Evolutionary conservation across 169 alveolate genomes (phyloP), one percentile per base, ranked within the genome.

Genomic region (Plasmodium cynomolgi): DNA sequence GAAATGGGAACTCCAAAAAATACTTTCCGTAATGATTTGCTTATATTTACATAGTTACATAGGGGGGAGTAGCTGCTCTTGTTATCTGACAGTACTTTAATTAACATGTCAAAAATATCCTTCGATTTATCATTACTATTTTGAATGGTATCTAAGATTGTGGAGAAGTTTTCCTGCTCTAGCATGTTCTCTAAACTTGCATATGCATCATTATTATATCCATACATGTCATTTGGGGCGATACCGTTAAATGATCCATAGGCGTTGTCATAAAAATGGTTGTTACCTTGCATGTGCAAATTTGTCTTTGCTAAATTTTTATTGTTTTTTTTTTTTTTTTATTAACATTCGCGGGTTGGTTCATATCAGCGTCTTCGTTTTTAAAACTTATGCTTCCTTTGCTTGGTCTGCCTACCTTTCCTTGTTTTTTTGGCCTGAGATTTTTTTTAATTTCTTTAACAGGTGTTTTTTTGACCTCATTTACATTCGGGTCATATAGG

Each of bases 341-440:
- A 75, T 75, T 75, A 47, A 47, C 62, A 84, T 84, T 84, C 15
- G 1, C 54, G 72, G 33, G 37, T 75, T 26, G 47, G 29, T 56
- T 29, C 41, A 41, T 33, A 44, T 86, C 71, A 33, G 3, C 13
- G 33, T 54, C 34, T 26, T 23, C 68, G 47, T 86, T 75, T 86
- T 79, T 74, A 11, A 20, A 11, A 4, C 31, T 80, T 15, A 58
- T 33, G 29, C 62, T 86, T 86, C 39, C 44, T 77, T 86, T 86
- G 34, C 74, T 50, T 37, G 93, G 93, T 75, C 93, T 86, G 5
- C 93, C 93, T 50, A 86, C 93, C 54, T 79, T 86, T 75, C 93
- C 93, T 34, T 56, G 39, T 77, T 77, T 86, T 56, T 75, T 86
- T 44, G 82, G 34, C 74, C 81, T 86, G 17, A 41, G 81, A 37